Base-by-base conservation (phyloP, 2,329 filamentous ascomycete species). In the Fonsecaea pedrosoi region DNA sequence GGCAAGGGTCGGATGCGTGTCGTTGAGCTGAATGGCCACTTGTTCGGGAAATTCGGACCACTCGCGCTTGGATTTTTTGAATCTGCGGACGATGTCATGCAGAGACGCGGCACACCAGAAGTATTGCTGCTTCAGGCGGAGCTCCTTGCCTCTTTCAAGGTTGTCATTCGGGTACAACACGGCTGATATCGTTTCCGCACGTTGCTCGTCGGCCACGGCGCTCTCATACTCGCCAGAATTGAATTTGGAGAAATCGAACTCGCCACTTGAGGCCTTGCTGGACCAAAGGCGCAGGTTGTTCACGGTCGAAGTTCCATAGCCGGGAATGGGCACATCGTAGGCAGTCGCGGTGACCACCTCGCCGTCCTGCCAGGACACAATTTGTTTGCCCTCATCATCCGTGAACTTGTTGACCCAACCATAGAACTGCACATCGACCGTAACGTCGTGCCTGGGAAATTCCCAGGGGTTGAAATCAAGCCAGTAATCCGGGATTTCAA, bases 241-340 rank as follows among this genome's bases (percentile, higher is more conserved):
- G 88, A 99, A 99, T 79, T 98, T 98, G 76, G 97, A 94, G 82
- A 99, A 99, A 82, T 99, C 94, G 71, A 99, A 99, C 79, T 99
- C 95, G 71, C 95, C 95, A 73, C 92, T 94, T 54, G 94, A 94
- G 53, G 95, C 94, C 81, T 97, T 97, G 84, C 93, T 97, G 54
- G 93, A 97, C 95, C 95, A 99, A 45, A 99, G 85, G 68, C 95
- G 90, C 70, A 99, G 85, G 81, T 99, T 99, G 84, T 99, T 99
- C 73, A 94, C 97, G 10, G 94, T 94, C 7, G 88, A 83, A 0
- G 95, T 99, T 69, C 88, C 89, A 77, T 93, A 98, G 9, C 95
- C 95, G 21, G 95, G 95, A 72, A 98, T 92, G 68, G 89, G 88
- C 50, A 97, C 92, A 79, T 99, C 95, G 75, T 95, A 98, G 65